Evolutionary conservation across 2,329 filamentous ascomycete species (phyloP).

Genomic region (Biscogniauxia sp.): DNA sequence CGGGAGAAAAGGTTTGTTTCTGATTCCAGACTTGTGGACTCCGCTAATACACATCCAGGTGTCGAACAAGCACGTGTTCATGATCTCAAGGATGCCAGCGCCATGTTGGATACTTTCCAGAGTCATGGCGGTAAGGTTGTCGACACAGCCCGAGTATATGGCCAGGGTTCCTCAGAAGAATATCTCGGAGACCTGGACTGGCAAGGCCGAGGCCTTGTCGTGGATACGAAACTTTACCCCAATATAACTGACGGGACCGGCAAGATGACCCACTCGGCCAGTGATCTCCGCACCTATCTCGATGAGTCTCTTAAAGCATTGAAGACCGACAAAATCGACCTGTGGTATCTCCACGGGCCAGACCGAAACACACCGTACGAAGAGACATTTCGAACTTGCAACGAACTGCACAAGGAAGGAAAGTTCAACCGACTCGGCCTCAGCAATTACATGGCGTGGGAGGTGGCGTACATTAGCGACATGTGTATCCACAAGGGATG

Average conservation of each 20-base stretch:
- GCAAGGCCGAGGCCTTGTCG: conserved; percentile 36
- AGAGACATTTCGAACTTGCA: conserved; percentile 44
- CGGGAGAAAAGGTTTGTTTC: too few species aligned
- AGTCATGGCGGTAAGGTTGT: conserved; percentile 65
- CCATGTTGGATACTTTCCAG: conserved; percentile 44
- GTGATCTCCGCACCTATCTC: conserved; percentile 30
- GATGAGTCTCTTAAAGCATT: conserved; percentile 33
- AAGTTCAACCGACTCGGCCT: conserved; percentile 44
- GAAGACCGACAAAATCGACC: conserved; percentile 19
- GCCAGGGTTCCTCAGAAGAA: conserved; percentile 61
- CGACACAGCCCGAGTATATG: conserved; percentile 61
- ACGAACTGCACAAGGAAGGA: conserved; percentile 44
- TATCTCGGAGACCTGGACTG: conserved; percentile 41
- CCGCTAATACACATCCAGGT: too few species aligned
- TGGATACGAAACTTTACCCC: conserved; percentile 41
- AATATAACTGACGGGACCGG: conserved; percentile 2
- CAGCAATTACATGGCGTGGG: conserved; percentile 44
- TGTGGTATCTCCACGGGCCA: conserved; percentile 46
- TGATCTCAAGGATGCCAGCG: too few species aligned
- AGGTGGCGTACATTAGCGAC: conserved; percentile 47
- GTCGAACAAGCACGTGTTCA: too few species aligned
- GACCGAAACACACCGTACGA: conserved; percentile 45
- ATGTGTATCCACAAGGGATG: conserved; percentile 41
- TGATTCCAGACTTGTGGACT: too few species aligned
- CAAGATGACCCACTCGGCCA: conserved; percentile 24